Evolutionary conservation across 169 alveolate species (phyloP).

Genomic region (Cryptosporidium felis): DNA sequence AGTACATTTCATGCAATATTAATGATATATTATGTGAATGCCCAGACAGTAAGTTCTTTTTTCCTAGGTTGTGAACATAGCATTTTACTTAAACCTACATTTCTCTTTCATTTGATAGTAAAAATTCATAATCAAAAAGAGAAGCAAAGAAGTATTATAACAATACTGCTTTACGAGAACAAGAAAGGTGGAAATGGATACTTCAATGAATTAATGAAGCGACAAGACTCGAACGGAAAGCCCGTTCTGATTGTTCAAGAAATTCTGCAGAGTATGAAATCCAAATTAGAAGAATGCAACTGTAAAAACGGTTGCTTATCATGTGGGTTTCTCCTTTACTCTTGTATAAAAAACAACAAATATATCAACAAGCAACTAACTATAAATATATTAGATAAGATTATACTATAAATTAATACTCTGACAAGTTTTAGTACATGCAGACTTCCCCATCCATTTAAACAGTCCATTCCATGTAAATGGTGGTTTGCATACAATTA

Average conservation of each 20-base stretch:
- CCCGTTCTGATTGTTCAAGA: neutral
- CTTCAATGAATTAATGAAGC: slow-evolving; percentile 8
- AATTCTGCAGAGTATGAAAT: neutral
- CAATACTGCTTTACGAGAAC: slow-evolving; percentile 35
- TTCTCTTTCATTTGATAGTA: neutral
- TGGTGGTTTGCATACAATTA: neutral
- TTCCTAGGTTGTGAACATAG: neutral
- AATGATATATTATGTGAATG: slow-evolving; percentile 58
- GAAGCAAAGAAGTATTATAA: neutral
- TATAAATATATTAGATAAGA: slow-evolving; percentile 11
- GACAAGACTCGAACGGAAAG: neutral
- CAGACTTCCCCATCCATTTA: neutral
- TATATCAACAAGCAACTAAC: slow-evolving; percentile 36
- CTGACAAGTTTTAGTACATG: neutral
- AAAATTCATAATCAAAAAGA: slow-evolving; percentile 11
- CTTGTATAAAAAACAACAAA: slow-evolving; percentile 54
- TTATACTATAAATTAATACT: neutral
- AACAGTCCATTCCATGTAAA: neutral
- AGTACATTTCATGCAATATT: slow-evolving; percentile 9
- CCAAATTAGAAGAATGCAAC: neutral
- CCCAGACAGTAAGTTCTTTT: slow-evolving; percentile 66
- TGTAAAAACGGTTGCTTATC: slow-evolving; percentile 50
- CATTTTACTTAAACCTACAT: neutral
- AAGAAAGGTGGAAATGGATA: slow-evolving; percentile 60
- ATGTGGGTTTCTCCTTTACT: slow-evolving; percentile 27